phyloP scores from a whole-genome alignment of 2,329 filamentous ascomycete species.

The Neoscytalidium dimidiatum region DNA sequence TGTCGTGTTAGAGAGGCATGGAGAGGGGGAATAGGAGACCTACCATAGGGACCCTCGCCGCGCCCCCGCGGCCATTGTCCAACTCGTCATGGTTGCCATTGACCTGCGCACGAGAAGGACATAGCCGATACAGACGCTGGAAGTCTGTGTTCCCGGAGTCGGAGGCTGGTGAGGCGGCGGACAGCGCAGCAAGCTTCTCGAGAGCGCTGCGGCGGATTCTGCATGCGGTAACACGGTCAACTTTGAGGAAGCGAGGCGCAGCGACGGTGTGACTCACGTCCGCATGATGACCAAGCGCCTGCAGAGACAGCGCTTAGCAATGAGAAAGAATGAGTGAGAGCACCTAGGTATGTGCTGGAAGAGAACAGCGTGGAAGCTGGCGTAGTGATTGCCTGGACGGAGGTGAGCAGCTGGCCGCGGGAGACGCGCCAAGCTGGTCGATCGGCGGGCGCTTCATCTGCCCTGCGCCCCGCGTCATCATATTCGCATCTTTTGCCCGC shows the following conservation, averaged over 20 bases:
- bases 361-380: not conserved
- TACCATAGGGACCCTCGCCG: slow-evolving; percentile 41
- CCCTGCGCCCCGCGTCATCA: slow-evolving; percentile 14
- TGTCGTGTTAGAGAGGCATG: slow-evolving; percentile 4
- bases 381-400: not conserved
- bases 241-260: not conserved
- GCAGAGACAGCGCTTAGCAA: slow-evolving; percentile 6
- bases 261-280: slow-evolving; percentile 13
- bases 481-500: slow-evolving; percentile 11
- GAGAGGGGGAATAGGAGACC: slow-evolving; percentile 10
- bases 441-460: slow-evolving; percentile 13
- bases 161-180: slow-evolving; percentile 39
- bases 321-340: slow-evolving; percentile 15
- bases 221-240: slow-evolving; percentile 13
- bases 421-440: slow-evolving; percentile 10
- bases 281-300: slow-evolving; percentile 14
- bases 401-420: not conserved
- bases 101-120: slow-evolving; percentile 24
- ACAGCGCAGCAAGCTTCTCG: slow-evolving; percentile 52
- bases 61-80: slow-evolving; percentile 24
- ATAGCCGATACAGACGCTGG: slow-evolving; percentile 44
- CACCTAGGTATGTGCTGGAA: not conserved
- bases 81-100: slow-evolving; percentile 18
- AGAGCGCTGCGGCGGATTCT: slow-evolving; percentile 49
- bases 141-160: slow-evolving; percentile 39